Evolutionary conservation across 495 filamentous ascomycete genomes (phyloP).

Genomic region (Podospora pseudoanserina): DNA sequence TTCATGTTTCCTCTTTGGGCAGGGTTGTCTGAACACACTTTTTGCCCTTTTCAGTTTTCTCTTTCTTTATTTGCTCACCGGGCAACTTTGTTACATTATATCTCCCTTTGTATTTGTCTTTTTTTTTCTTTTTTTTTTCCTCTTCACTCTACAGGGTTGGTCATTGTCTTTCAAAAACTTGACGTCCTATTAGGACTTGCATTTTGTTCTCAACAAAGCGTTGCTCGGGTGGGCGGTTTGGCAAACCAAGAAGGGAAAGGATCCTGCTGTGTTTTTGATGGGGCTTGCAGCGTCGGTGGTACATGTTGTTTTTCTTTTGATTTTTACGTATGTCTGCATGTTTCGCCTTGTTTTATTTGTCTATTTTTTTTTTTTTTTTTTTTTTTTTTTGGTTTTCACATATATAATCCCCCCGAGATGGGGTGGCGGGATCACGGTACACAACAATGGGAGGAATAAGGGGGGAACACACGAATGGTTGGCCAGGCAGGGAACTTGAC

Average conservation of each 20-base stretch:
- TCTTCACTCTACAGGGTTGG: neutral
- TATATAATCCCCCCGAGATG: neutral
- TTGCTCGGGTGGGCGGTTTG: neutral
- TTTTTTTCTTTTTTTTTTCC: neutral
- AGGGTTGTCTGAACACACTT: neutral
- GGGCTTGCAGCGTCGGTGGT: neutral
- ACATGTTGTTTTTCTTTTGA: neutral
- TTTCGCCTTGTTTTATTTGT: neutral
- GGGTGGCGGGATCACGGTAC: neutral
- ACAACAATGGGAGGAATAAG: neutral
- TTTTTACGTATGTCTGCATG: neutral
- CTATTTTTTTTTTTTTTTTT: neutral
- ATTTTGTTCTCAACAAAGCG: neutral
- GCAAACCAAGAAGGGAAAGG: neutral
- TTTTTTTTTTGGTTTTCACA: neutral
- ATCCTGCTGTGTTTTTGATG: neutral
- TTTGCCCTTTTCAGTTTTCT: neutral
- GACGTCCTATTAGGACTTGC: neutral
- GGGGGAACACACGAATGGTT: neutral
- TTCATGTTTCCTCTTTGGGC: neutral
- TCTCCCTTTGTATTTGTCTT: neutral
- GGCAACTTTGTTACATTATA: neutral
- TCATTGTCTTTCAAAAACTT: neutral
- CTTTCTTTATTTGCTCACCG: neutral
- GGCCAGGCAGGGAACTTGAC: neutral